A percentile compares a stretch with the other conserved stretches of the same genome.
These are phyloP conservation scores for Yamadazyma atmosphaerica DNA, from an alignment of 1,139 yeast species.

Conservation along the genomic window DNA sequence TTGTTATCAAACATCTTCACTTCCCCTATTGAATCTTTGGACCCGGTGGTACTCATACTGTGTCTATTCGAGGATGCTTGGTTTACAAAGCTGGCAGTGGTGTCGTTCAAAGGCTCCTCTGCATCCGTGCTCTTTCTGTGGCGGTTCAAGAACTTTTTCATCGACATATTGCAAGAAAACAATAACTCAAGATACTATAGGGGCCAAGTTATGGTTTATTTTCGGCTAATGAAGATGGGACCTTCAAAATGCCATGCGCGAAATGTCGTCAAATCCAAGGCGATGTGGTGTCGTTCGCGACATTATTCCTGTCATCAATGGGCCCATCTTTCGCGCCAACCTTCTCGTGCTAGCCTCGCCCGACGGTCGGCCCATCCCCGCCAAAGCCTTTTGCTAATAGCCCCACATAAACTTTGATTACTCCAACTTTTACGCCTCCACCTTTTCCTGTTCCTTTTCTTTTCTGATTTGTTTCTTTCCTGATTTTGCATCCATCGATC, in stretches of 20 bases:
- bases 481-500: too few relatives aligned
- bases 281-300: slow-evolving; percentile 1
- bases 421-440: too few relatives aligned
- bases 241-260: slow-evolving; percentile 11
- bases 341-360: too few relatives aligned
- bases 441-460: too few relatives aligned
- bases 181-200: neutral
- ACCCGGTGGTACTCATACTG: slow-evolving; percentile 31
- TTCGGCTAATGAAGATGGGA: too few relatives aligned
- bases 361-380: too few relatives aligned
- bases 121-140: slow-evolving; percentile 14
- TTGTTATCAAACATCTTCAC: slow-evolving; percentile 29
- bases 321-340: too few relatives aligned
- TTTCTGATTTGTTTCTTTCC: too few relatives aligned
- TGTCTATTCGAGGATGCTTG: slow-evolving; percentile 14
- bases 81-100: neutral
- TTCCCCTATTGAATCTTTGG: slow-evolving; percentile 35
- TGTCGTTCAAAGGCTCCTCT: slow-evolving; percentile 5
- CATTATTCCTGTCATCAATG: too few relatives aligned
- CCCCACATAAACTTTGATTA: too few relatives aligned
- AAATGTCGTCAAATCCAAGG: slow-evolving; percentile 8
- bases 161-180: slow-evolving; percentile 16
- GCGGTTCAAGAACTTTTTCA: slow-evolving; percentile 23
- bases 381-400: too few relatives aligned
- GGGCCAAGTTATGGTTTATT: too few relatives aligned